These are phyloP conservation scores for Teratosphaeria destructans DNA, from an alignment of 2,329 filamentous ascomycete genomes.

Conservation along the genomic window DNA sequence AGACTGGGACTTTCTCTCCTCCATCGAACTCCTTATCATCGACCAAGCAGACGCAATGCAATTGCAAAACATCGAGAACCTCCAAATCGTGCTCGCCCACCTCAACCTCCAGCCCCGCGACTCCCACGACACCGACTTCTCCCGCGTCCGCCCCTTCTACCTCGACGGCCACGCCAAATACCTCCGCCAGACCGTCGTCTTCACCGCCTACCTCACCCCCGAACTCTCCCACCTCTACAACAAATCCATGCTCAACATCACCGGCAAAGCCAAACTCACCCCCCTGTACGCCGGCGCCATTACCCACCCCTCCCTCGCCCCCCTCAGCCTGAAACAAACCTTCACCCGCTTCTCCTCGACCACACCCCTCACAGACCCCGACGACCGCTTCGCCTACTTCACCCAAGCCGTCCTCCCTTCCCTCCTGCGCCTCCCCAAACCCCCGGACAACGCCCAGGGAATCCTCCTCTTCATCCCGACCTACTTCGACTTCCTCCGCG, in stretches of 20 bases:
- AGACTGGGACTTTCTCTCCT: conserved; percentile 86
- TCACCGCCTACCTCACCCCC: conserved; percentile 76
- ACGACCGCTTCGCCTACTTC: conserved; percentile 86
- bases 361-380: conserved; percentile 65
- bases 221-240: conserved; percentile 69
- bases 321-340: conserved; percentile 67
- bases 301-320: conserved; percentile 21
- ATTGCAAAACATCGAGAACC: conserved; percentile 98
- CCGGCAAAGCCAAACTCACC: conserved; percentile 66
- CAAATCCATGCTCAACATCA: conserved; percentile 66
- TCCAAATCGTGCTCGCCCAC: conserved; percentile 83
- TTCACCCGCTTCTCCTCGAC: conserved; percentile 75
- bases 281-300: conserved; percentile 63
- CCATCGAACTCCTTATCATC: conserved; percentile 79
- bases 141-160: conserved; percentile 81
- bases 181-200: conserved; percentile 74
- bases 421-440: conserved; percentile 58
- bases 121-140: conserved; percentile 86
- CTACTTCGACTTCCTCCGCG: conserved; percentile 88
- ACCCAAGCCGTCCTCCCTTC: conserved; percentile 67
- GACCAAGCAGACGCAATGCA: conserved; percentile 88
- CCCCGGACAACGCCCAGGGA: conserved; percentile 39
- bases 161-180: conserved; percentile 73
- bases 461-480: conserved; percentile 83
- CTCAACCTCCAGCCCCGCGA: conserved; percentile 76